A percentile compares a stretch with the other conserved stretches of the same genome.
Conservation (phyloP, 768 basidiomycete species). For the Suillus spraguei region DNA sequence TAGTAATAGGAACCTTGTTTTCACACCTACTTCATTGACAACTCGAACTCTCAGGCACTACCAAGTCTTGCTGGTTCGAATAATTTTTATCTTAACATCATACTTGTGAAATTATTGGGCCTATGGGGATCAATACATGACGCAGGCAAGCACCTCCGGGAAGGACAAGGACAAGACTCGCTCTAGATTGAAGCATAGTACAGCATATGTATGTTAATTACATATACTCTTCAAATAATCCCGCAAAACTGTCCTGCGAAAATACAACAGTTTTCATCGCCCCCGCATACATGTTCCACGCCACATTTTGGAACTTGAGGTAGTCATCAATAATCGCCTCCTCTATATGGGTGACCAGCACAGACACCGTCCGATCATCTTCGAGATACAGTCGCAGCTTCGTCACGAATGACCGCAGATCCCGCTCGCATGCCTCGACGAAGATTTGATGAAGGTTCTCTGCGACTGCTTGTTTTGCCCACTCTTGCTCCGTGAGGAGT, state of each 20-base stretch:
- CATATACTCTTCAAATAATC: constrained; percentile 41
- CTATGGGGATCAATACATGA: too few species aligned
- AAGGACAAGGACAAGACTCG: neutral
- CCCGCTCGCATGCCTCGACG: constrained; percentile 52
- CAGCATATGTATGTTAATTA: constrained; percentile 20
- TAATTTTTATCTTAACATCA: too few species aligned
- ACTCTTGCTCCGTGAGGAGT: constrained; percentile 42
- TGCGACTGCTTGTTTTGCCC: constrained; percentile 54
- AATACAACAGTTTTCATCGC: constrained; percentile 35
- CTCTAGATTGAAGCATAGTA: neutral
- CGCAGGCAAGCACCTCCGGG: too few species aligned
- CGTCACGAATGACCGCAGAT: constrained; percentile 54
- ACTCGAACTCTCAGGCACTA: too few species aligned
- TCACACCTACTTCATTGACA: too few species aligned
- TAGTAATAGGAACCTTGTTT: too few species aligned
- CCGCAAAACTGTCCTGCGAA: constrained; percentile 40
- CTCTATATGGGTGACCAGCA: constrained; percentile 76
- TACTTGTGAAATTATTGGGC: too few species aligned
- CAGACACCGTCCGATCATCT: constrained; percentile 74
- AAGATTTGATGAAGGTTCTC: constrained; percentile 57
- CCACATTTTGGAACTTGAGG: constrained; percentile 66
- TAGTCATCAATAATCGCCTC: constrained; percentile 79
- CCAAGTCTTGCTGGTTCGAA: too few species aligned
- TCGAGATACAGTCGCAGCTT: constrained; percentile 78
- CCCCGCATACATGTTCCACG: constrained; percentile 50